phyloP scores from a whole-genome alignment of 495 filamentous ascomycete genomes.

The Penicillium lividum region DNA sequence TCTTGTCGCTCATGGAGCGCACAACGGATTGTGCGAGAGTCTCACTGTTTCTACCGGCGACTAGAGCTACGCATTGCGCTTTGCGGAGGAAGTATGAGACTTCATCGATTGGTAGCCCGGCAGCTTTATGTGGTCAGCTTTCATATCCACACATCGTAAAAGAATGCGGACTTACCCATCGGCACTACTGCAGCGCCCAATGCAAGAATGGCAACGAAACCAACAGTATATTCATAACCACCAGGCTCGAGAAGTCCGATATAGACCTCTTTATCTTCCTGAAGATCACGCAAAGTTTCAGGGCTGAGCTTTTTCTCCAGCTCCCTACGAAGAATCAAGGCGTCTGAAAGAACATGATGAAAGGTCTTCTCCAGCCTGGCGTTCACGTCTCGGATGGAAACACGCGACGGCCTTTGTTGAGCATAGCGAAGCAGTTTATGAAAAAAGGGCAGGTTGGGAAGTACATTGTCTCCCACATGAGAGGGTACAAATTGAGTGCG shows the following conservation, averaged over 20 bases:
- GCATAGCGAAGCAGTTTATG: slow-evolving; percentile 32
- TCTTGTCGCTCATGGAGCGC: slow-evolving; percentile 17
- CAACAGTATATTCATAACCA: slow-evolving; percentile 51
- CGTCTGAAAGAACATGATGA: slow-evolving; percentile 26
- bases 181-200: slow-evolving; percentile 44
- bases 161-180: slow-evolving; percentile 24
- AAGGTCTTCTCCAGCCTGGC: slow-evolving; percentile 32
- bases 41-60: slow-evolving; percentile 20
- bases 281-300: slow-evolving; percentile 24
- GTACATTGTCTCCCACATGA: slow-evolving; percentile 25
- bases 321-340: slow-evolving; percentile 19
- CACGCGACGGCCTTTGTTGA: slow-evolving; percentile 20
- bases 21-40: slow-evolving; percentile 20
- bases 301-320: slow-evolving; percentile 15
- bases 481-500: slow-evolving; percentile 28
- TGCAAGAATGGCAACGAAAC: slow-evolving; percentile 44
- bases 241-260: slow-evolving; percentile 48
- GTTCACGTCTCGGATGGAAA: slow-evolving; percentile 31
- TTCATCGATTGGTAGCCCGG: slow-evolving; percentile 39
- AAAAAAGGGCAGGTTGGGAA: slow-evolving; percentile 32
- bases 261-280: slow-evolving; percentile 42
- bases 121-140: slow-evolving; percentile 14
- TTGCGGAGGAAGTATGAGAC: slow-evolving; percentile 45
- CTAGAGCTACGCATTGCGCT: slow-evolving; percentile 26
- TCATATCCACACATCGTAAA: not conserved